A percentile compares a stretch with the other conserved stretches of the same genome.
These are phyloP conservation scores for Berberis thunbergii DNA, from an alignment of 164 flowering plant species.

Conservation along the genomic window DNA sequence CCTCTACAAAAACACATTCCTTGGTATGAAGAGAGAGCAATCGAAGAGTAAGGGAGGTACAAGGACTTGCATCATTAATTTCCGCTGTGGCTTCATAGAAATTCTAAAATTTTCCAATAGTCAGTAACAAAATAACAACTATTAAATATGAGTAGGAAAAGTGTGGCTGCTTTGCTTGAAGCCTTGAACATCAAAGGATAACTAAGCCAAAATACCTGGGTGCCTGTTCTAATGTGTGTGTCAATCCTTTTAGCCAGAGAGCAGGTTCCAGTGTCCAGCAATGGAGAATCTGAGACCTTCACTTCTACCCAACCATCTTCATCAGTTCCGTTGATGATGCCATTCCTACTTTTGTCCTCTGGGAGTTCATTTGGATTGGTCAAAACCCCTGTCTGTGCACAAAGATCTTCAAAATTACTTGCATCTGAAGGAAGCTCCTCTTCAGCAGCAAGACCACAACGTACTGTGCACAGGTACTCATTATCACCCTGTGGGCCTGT, in stretches of 20 bases:
- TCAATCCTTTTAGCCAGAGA: slow-evolving; percentile 11
- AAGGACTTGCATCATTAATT: slow-evolving; percentile 64
- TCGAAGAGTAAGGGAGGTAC: slow-evolving; percentile 54
- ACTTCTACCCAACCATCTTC: slow-evolving; percentile 91
- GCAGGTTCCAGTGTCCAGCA: slow-evolving; percentile 9
- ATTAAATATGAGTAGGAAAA: background rate
- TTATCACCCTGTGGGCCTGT: slow-evolving; percentile 20
- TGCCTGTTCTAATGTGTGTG: slow-evolving; percentile 6
- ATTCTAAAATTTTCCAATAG: slow-evolving; percentile 31
- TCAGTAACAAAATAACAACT: background rate
- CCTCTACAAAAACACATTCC: slow-evolving; percentile 47
- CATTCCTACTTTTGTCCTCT: slow-evolving; percentile 14
- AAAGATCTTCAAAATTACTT: slow-evolving; percentile 15
- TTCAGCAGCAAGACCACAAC: slow-evolving; percentile 33
- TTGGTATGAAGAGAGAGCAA: slow-evolving; percentile 70
- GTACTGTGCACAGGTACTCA: slow-evolving; percentile 36
- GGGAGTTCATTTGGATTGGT: slow-evolving; percentile 4
- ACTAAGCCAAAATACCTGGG: slow-evolving; percentile 21
- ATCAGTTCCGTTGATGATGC: slow-evolving; percentile 19
- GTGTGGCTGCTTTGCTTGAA: no score
- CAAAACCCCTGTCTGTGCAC: slow-evolving; percentile 13
- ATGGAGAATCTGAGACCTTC: slow-evolving; percentile 32
- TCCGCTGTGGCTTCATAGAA: slow-evolving; percentile 87
- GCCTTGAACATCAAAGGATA: background rate
- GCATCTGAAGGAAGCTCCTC: slow-evolving; percentile 25